Base-by-base conservation (phyloP, 2,329 filamentous ascomycete species). In the Acrocalymma vagum region DNA sequence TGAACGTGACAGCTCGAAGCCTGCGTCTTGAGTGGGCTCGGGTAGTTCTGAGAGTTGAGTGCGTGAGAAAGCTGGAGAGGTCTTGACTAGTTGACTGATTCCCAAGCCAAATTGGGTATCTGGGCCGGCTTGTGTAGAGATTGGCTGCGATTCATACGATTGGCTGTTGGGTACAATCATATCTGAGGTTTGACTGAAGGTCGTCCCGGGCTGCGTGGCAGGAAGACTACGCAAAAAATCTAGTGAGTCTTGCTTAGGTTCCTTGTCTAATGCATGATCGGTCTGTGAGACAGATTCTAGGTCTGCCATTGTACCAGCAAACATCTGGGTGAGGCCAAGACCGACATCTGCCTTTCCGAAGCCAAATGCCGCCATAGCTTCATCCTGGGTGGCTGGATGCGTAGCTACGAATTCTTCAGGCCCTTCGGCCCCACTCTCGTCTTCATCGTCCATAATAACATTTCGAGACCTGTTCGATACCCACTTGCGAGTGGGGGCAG, bases 321-420 rank as follows among this genome's bases (percentile, higher is more conserved):
- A 96, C 48, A 94, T 93, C 59, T 96, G 92, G 0, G 90, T 95
- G 29, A 96, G 78, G 8, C 90, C 88, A 27, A 95, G 67, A 5
- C 76, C 70, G 26, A 67, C 62, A 29, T 63, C 44, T n/a, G 53
- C 46, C n/a, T 60, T 58, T 6, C 64, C 43, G 60, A 76, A 65
- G 53, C 72, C 60, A 45, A 73, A 73, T 6, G 67, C 70, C 8
- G 69, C 69, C 48, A 67, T 65, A 9, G 53, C 43, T 28, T 67
- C 60, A 18, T 64, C 55, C 16, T 65, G 58, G 8, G 55, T 62
- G 14, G 45, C 46, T 51, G 45, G 38, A 38, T 63, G 56, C 10
- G 51, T 58, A 29, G 58, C 48, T 13, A 57, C 48, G 5, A 47
- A 45, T n/a, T 48, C 35, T 8, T 42, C 36, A 5, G 50, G 38